A percentile compares a stretch with the other conserved stretches of the same genome.
Conservation (phyloP, 176 grass and related monocot genomes). For the Avena eriantha region DNA sequence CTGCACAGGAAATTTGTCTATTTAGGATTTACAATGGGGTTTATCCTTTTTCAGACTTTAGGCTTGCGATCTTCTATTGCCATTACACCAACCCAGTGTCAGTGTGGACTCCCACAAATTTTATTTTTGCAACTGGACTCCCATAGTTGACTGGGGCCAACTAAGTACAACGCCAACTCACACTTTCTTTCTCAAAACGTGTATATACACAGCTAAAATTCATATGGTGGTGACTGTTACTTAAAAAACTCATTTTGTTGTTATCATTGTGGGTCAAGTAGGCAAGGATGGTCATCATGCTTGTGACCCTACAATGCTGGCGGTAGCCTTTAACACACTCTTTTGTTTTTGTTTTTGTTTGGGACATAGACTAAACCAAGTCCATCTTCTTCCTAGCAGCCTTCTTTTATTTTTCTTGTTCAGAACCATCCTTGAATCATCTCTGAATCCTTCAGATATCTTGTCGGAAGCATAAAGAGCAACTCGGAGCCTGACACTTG, state of each 20-base stretch:
- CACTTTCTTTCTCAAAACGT: not conserved
- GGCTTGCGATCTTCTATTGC: not conserved
- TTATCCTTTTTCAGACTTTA: not conserved
- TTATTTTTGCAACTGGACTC: not conserved
- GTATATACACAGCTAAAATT: conserved; percentile 3
- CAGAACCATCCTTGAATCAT: conserved; percentile 4
- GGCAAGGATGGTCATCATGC: not conserved
- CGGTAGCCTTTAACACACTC: not conserved
- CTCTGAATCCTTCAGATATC: not conserved
- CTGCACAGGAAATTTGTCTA: too few relatives aligned
- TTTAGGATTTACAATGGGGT: not conserved
- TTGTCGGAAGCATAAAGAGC: not conserved
- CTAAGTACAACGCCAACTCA: not conserved
- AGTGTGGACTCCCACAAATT: too few relatives aligned
- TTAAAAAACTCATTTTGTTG: not conserved
- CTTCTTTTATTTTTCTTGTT: not conserved
- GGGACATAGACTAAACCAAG: not conserved
- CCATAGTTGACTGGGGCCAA: not conserved
- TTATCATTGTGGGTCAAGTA: conserved; percentile 19
- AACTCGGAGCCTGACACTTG: not conserved
- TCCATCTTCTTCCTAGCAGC: not conserved
- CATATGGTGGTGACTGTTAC: not conserved
- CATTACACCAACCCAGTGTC: not conserved
- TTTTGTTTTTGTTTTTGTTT: not conserved
- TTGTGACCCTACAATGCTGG: too few relatives aligned